Percentiles rank a stretch among this genome's conserved stretches.
These are phyloP conservation scores for Euphrasia arctica DNA, from an alignment of 305 asterid genomes.

Conservation along the genomic window DNA sequence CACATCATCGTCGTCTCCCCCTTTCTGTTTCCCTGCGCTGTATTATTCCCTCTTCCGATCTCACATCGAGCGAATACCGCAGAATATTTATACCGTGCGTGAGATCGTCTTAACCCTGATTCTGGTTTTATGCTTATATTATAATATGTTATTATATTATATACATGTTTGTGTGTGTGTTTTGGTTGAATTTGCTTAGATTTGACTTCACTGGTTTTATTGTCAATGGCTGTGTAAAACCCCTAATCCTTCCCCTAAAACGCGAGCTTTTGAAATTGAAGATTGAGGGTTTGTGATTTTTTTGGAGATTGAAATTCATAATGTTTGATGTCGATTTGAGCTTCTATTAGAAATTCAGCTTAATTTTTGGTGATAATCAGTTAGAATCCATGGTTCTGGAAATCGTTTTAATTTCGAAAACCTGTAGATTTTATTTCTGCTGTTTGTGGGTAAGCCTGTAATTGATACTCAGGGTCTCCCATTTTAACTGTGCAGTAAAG, in stretches of 20 bases:
- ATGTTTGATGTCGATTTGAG: constrained; percentile 6
- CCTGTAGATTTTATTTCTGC: constrained; percentile 2
- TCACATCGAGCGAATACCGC: neutral
- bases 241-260: neutral
- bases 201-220: neutral
- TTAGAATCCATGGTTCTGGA: neutral
- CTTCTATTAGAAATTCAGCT: neutral
- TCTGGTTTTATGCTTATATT: neutral
- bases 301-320: neutral
- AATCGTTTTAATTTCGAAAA: neutral
- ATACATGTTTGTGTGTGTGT: neutral
- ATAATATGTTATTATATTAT: no score
- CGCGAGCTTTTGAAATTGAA: neutral
- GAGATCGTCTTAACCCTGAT: neutral
- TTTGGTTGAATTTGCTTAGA: no score
- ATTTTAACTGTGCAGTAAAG: constrained; percentile 21
- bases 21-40: neutral
- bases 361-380: constrained; percentile 1
- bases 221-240: constrained; percentile 3
- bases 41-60: constrained; percentile 2
- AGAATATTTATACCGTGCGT: neutral
- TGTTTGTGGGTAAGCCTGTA: constrained; percentile 5
- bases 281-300: constrained; percentile 1
- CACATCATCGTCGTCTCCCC: neutral
- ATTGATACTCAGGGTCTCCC: constrained; percentile 20